These are phyloP conservation scores for Cladosporium sp. DNA, from an alignment of 2,329 filamentous ascomycete genomes.

Conservation along the genomic window DNA sequence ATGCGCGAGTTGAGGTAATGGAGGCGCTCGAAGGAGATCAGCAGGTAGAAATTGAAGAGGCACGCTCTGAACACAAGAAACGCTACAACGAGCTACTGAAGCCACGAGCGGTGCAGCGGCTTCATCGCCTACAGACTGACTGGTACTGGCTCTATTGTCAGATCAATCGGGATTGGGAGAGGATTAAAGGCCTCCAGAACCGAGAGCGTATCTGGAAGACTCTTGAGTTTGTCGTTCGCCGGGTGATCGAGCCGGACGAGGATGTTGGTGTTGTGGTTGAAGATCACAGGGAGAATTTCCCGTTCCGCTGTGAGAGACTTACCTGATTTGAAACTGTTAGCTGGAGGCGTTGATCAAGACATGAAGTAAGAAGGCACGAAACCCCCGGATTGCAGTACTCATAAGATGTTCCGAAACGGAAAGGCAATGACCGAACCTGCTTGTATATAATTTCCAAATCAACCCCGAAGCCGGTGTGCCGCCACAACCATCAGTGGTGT, in stretches of 20 bases:
- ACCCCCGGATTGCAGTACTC: no score
- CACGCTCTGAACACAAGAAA: background rate
- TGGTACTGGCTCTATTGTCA: conserved; percentile 4
- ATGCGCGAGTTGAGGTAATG: background rate
- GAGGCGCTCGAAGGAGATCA: background rate
- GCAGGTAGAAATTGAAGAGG: background rate
- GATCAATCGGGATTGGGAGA: background rate
- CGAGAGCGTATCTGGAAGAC: conserved; percentile 4
- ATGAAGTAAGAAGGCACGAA: no score
- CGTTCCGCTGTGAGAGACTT: background rate
- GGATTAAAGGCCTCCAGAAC: conserved; percentile 4
- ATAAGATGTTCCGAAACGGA: no score
- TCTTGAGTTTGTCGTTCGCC: background rate
- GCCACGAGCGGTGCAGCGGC: background rate
- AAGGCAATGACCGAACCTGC: no score
- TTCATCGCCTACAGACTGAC: background rate
- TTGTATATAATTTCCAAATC: no score
- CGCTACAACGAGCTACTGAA: background rate
- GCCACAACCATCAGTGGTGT: no score
- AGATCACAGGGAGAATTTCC: background rate
- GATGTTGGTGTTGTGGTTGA: background rate
- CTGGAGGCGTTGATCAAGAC: no score
- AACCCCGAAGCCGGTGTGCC: no score
- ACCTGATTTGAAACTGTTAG: no score
- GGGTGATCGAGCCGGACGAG: background rate